These are phyloP conservation scores for Periconia sp. DNA, from an alignment of 2,329 filamentous ascomycete species.

Conservation along the genomic window DNA sequence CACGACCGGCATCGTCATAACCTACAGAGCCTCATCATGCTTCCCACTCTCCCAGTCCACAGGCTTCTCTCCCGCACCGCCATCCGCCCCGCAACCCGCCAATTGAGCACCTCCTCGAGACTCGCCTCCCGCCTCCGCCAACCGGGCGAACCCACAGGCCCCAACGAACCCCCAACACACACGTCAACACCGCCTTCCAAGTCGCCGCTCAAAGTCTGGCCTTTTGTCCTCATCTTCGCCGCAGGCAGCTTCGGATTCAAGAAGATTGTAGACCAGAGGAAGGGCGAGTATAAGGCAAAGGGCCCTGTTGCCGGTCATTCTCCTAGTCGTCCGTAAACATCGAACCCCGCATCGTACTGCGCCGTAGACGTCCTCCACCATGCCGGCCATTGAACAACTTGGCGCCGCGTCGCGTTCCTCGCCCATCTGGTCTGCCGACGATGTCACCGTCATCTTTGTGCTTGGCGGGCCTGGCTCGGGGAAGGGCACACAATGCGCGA, in stretches of 20 bases:
- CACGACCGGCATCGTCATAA: constrained; percentile 31
- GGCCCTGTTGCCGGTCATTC: constrained; percentile 39
- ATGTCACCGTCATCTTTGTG: constrained; percentile 94
- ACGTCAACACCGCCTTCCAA: constrained; percentile 44
- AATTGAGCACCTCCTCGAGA: constrained; percentile 29
- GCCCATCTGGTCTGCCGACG: constrained; percentile 74
- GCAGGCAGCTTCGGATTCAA: constrained; percentile 54
- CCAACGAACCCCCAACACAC: constrained; percentile 46
- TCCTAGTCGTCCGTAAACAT: constrained; percentile 40
- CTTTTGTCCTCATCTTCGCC: constrained; percentile 55
- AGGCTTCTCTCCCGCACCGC: constrained; percentile 18
- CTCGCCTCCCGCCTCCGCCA: constrained; percentile 39
- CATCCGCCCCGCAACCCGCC: constrained; percentile 20
- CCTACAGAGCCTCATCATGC: constrained; percentile 35
- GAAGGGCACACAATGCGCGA: constrained; percentile 94
- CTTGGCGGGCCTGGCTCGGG: constrained; percentile 94
- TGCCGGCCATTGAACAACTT: constrained; percentile 48
- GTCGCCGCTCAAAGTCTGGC: constrained; percentile 49
- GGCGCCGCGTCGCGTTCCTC: constrained; percentile 55
- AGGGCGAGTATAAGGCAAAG: constrained; percentile 41
- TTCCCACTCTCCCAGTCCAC: constrained; percentile 27
- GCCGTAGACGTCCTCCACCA: constrained; percentile 18
- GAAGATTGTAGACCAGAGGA: constrained; percentile 53
- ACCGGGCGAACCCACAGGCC: constrained; percentile 42
- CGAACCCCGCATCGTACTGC: background rate